These are phyloP conservation scores for Fraxinus xanthoxyloides DNA, from an alignment of 305 asterid genomes.

Conservation along the genomic window DNA sequence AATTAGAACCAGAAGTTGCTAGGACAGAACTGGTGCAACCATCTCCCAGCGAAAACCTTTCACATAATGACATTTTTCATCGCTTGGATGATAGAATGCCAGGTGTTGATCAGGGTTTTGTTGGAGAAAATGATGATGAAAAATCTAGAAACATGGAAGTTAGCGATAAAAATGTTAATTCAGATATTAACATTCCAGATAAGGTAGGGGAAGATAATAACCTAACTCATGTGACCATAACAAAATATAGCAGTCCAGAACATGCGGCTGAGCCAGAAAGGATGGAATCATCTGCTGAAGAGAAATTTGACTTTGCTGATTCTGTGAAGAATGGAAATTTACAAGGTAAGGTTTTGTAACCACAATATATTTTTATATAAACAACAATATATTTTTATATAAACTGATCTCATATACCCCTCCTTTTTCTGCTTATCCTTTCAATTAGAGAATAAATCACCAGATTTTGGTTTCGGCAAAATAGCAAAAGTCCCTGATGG, in stretches of 20 bases:
- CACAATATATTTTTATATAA: no score
- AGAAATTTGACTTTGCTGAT: constrained; percentile 22
- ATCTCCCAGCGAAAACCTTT: constrained; percentile 33
- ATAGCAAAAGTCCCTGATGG: constrained; percentile 24
- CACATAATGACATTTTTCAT: constrained; percentile 50
- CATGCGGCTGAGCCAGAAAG: constrained; percentile 17
- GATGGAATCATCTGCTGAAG: constrained; percentile 17
- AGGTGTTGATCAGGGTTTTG: constrained; percentile 46
- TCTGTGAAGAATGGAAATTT: constrained; percentile 17
- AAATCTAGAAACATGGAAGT: constrained; percentile 11
- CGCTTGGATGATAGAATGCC: constrained; percentile 56
- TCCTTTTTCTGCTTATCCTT: neutral
- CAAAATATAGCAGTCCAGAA: constrained; percentile 12
- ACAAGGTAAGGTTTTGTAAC: constrained; percentile 23
- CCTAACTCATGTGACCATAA: constrained; percentile 18
- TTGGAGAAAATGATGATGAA: constrained; percentile 31
- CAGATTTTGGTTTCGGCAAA: constrained; percentile 19
- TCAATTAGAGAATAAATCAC: constrained; percentile 4
- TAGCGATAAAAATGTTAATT: constrained; percentile 30
- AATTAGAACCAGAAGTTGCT: constrained; percentile 49
- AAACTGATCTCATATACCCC: neutral
- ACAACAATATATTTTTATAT: no score
- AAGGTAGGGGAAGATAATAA: constrained; percentile 26
- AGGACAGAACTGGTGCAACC: constrained; percentile 56
- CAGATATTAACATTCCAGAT: constrained; percentile 22